Base-by-base conservation (phyloP, 1,139 yeast species). In the Suhomyces kunorum region DNA sequence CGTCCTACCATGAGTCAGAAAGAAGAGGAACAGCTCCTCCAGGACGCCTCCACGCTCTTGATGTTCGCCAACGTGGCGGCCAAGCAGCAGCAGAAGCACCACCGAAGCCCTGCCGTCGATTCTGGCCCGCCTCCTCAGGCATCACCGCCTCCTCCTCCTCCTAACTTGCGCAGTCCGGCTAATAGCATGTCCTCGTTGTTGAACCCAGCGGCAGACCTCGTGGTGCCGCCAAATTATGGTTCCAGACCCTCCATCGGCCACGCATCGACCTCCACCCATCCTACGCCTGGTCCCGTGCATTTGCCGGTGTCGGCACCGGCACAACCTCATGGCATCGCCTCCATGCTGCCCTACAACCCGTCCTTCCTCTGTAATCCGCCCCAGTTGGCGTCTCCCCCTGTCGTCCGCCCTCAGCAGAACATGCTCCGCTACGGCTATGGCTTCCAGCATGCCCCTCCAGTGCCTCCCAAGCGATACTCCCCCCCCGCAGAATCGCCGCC, bases 31-130 rank as follows among this genome's bases (percentile, higher is more conserved):
- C 74, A 67, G 55, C 64, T 77, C 20, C 61, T 78, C 12, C 79
- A 77, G 50, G 85, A 80, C 62, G 86, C 87, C 2, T 78, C 84
- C n/a, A 77, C 85, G 15, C 62, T 81, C 39, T 63, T 80, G 44
- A 76, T 79, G 83, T 79, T 81, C 58, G 83, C 84, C 19, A 78
- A 73, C 48, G 75, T 74, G 23, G 81, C 80, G 11, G 77, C 80
- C 8, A 56, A 70, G 44, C 74, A 68, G 35, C 73, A 66, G 40
- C 70, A 67, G 37, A 50, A 48, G 22, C 49, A 48, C 14, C 48
- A 40, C 34, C 18, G 36, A 11, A 39, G 38, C 39, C 36, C 28
- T 2, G 12, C 34, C 2, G 8, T 14, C 1, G 17, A n/a, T 17
- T 36, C 25, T 8, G 39, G 29, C 25, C 45, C 20, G 34, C 41